These are phyloP conservation scores for Nothopassalora personata DNA, from an alignment of 2,329 filamentous ascomycete species.

Conservation along the genomic window DNA sequence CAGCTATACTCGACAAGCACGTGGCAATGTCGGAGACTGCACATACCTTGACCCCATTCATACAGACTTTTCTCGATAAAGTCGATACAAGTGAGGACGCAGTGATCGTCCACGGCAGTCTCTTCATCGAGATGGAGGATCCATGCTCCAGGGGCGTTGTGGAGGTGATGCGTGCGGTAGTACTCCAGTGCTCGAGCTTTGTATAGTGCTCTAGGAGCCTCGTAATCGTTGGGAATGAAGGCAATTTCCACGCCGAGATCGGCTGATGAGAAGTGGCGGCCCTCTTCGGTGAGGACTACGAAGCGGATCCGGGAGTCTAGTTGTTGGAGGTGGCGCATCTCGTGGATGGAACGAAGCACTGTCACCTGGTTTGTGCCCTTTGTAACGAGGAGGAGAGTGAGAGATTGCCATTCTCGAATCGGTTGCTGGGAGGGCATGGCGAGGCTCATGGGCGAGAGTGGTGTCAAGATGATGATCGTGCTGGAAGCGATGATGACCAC, in stretches of 20 bases:
- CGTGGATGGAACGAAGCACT: neutral
- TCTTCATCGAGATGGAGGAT: slow-evolving; percentile 6
- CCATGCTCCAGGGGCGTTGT: neutral
- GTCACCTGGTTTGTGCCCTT: slow-evolving; percentile 1
- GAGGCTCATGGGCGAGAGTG: neutral
- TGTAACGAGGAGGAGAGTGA: slow-evolving; percentile 1
- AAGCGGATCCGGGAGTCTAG: slow-evolving; percentile 2
- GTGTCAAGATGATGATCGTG: neutral
- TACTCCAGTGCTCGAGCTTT: slow-evolving; percentile 6
- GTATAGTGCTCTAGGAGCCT: neutral
- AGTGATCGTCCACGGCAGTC: slow-evolving; percentile 2
- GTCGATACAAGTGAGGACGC: slow-evolving; percentile 1
- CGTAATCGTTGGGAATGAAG: neutral
- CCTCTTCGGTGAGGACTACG: slow-evolving; percentile 1
- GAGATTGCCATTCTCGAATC: neutral
- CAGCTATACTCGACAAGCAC: too few relatives aligned
- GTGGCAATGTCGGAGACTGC: too few relatives aligned
- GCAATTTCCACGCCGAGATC: neutral
- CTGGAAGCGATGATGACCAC: neutral
- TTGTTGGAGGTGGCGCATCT: neutral
- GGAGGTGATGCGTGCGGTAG: neutral
- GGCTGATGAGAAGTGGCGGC: neutral
- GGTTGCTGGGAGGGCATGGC: neutral
- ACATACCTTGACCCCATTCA: slow-evolving; percentile 5
- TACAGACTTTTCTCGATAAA: slow-evolving; percentile 1